Conservation (phyloP, 441 rosid species). For the Populus trichocarpa region DNA sequence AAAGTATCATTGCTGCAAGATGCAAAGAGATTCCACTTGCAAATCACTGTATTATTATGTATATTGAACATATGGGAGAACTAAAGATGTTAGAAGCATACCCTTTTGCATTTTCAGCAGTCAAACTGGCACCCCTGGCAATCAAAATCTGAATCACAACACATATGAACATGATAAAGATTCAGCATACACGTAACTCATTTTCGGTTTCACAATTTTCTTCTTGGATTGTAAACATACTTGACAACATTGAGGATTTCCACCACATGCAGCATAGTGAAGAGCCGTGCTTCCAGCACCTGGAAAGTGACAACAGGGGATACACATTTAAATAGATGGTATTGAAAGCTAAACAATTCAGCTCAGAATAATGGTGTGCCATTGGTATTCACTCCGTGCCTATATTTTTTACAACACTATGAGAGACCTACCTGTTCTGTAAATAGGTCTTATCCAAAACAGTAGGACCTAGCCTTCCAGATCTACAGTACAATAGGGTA, state of each 20-base stretch:
- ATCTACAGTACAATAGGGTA: not conserved
- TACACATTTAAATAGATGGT: not conserved
- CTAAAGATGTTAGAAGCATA: conserved; percentile 21
- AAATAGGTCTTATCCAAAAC: not conserved
- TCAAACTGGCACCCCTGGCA: conserved; percentile 64
- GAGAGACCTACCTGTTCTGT: not conserved
- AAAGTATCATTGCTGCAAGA: not conserved
- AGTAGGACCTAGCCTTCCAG: not conserved
- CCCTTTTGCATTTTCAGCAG: conserved; percentile 77
- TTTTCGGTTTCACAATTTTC: conserved; percentile 2
- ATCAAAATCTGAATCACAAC: conserved; percentile 66
- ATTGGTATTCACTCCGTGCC: not conserved
- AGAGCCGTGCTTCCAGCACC: conserved; percentile 93
- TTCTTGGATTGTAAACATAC: conserved; percentile 34
- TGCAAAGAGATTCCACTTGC: not conserved
- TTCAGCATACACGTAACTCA: conserved; percentile 6
- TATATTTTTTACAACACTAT: not conserved
- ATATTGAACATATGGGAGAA: not conserved
- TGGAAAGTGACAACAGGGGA: conserved; percentile 27
- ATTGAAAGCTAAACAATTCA: not conserved
- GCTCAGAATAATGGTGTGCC: not conserved
- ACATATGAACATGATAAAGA: conserved; percentile 11
- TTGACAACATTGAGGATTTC: conserved; percentile 85
- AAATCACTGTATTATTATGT: not conserved
- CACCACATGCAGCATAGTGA: conserved; percentile 98